Evolutionary conservation across 768 basidiomycete genomes (phyloP).

Genomic region (Hericium rajendrae): DNA sequence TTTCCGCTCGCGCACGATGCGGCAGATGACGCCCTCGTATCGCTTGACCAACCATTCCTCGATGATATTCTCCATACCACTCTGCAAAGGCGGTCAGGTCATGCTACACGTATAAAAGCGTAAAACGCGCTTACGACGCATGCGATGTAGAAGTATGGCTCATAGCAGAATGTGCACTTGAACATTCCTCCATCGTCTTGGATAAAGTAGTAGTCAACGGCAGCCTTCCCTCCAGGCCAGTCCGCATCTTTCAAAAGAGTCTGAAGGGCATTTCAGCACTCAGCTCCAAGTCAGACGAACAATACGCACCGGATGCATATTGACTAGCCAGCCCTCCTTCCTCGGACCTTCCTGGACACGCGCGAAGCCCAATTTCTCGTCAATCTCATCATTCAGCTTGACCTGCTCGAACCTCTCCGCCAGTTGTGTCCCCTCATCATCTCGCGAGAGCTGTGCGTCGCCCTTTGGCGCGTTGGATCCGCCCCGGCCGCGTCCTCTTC

Average conservation of each 20-base stretch:
- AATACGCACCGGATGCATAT: slow-evolving; percentile 88
- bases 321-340: slow-evolving; percentile 90
- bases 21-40: slow-evolving; percentile 79
- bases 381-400: slow-evolving; percentile 71
- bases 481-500: slow-evolving; percentile 40
- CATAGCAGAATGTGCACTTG: slow-evolving; percentile 86
- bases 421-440: slow-evolving; percentile 84
- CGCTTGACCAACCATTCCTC: slow-evolving; percentile 95
- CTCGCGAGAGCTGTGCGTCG: slow-evolving; percentile 49
- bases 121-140: slow-evolving; percentile 60
- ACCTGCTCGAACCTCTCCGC: slow-evolving; percentile 83
- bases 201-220: slow-evolving; percentile 95
- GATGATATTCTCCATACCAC: slow-evolving; percentile 76
- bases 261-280: slow-evolving; percentile 27
- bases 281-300: background rate
- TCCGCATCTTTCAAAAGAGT: slow-evolving; percentile 83
- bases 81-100: slow-evolving; percentile 30
- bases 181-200: slow-evolving; percentile 96
- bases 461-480: slow-evolving; percentile 29
- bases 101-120: background rate
- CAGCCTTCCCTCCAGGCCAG: slow-evolving; percentile 76
- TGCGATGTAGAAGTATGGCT: slow-evolving; percentile 90
- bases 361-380: slow-evolving; percentile 86
- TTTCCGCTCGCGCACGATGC: slow-evolving; percentile 73
- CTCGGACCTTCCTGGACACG: slow-evolving; percentile 68